These are phyloP conservation scores for Sonneratia caseolaris DNA, from an alignment of 345 rosid species.

Conservation along the genomic window DNA sequence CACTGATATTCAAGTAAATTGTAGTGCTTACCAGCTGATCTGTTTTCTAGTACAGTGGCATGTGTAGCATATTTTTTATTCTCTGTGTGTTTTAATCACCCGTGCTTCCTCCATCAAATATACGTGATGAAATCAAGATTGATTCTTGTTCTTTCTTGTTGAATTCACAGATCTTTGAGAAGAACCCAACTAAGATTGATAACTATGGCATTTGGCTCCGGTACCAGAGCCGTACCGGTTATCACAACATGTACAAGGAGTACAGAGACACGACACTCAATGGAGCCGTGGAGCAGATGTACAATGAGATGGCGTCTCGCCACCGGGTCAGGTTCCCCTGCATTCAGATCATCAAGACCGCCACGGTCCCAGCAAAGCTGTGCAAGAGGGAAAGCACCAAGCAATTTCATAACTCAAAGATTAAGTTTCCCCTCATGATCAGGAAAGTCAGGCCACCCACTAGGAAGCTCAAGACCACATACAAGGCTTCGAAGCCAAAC, in stretches of 20 bases:
- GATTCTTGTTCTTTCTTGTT: too few species aligned
- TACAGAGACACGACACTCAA: slow-evolving; percentile 27
- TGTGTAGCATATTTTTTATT: neutral
- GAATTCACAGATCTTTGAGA: slow-evolving; percentile 24
- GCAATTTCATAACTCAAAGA: slow-evolving; percentile 31
- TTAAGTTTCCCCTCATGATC: slow-evolving; percentile 31
- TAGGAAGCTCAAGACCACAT: slow-evolving; percentile 34
- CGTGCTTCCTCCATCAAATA: neutral
- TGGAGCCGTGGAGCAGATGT: slow-evolving; percentile 32
- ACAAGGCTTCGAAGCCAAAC: slow-evolving; percentile 36
- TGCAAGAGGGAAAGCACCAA: slow-evolving; percentile 39
- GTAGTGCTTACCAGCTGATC: neutral
- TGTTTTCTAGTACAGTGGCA: neutral
- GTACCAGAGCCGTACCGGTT: slow-evolving; percentile 28
- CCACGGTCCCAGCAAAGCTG: slow-evolving; percentile 27
- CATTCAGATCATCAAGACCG: slow-evolving; percentile 33
- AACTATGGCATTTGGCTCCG: slow-evolving; percentile 30
- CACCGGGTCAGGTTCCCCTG: slow-evolving; percentile 34
- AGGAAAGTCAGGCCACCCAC: slow-evolving; percentile 30
- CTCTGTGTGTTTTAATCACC: neutral
- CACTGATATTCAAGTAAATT: neutral
- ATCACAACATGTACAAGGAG: slow-evolving; percentile 36
- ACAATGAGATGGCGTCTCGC: slow-evolving; percentile 34
- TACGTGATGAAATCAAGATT: neutral
- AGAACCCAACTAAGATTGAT: slow-evolving; percentile 27